phyloP scores from a whole-genome alignment of 1,284 basidiomycete genomes.

The Naganishia albida region DNA sequence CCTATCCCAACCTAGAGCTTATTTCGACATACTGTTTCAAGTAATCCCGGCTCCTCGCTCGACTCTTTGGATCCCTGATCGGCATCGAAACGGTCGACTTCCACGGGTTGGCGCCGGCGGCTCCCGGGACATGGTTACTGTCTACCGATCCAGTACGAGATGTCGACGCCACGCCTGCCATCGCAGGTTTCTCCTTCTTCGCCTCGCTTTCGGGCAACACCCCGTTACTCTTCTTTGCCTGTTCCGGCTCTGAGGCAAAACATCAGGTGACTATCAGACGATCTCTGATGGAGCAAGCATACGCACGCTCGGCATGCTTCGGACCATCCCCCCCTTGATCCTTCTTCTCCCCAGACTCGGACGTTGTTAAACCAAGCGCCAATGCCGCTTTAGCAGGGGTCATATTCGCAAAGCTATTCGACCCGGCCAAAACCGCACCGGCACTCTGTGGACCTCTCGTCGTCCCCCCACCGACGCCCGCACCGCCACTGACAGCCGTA shows the following conservation, averaged over 20 bases:
- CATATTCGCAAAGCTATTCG: conserved; percentile 7
- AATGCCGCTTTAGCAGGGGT: not conserved
- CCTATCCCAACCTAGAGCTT: not conserved
- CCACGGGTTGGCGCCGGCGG: conserved; percentile 55
- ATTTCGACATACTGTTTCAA: conserved; percentile 78
- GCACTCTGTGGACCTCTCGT: not conserved
- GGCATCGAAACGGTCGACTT: conserved; percentile 63
- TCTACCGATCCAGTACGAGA: conserved; percentile 15
- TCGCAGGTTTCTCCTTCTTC: conserved; percentile 28
- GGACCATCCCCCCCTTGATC: conserved; percentile 3
- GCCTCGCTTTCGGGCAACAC: not conserved
- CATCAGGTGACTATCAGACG: no score
- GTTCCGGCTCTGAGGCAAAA: not conserved
- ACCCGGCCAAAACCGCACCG: conserved; percentile 19
- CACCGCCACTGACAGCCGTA: conserved; percentile 40
- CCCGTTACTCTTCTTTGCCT: conserved; percentile 7
- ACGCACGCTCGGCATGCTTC: not conserved
- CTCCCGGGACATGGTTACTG: not conserved
- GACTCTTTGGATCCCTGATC: conserved; percentile 86
- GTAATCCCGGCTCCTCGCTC: conserved; percentile 92
- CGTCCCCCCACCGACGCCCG: not conserved
- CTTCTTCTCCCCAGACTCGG: conserved; percentile 6
- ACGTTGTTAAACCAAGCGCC: not conserved
- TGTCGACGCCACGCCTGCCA: conserved; percentile 35
- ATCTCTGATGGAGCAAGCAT: no score